Evolutionary conservation across 768 basidiomycete species (phyloP), one percentile per base, ranked within the genome.

Genomic region (Amyloporia xantha): DNA sequence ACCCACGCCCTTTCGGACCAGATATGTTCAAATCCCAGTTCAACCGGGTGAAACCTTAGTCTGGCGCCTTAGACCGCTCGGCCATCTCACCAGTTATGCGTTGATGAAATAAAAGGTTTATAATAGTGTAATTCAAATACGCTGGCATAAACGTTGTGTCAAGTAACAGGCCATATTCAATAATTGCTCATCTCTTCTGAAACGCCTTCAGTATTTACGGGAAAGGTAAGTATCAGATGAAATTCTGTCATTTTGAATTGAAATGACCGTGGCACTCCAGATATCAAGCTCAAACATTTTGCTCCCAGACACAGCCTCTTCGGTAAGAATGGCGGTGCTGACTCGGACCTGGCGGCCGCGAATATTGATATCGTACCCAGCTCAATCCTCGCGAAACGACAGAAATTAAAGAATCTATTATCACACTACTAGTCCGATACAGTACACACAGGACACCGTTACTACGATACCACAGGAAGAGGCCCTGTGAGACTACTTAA

Each of bases 21-120:
- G 66, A 68, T 68, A 7, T 33, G n/a, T n/a, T n/a, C n/a, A n/a
- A n/a, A n/a, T n/a, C n/a, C n/a, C n/a, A n/a, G n/a, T n/a, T n/a
- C n/a, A n/a, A n/a, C n/a, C n/a, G n/a, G n/a, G 9, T 7, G 30
- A 7, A 33, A 28, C 47, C 47, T 48, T 48, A 48, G 79, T 84
- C 82, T 86, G 81, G 81, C 84, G 83, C 84, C 83, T 85, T 84
- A 82, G 83, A 85, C 82, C 83, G 81, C 82, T 86, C 84, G 82
- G 84, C 83, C 83, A 86, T 84, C 81, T 82, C 77, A 53, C 62
- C 62, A 46, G 30, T 7, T 15, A 33, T n/a, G 30, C 30, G 30
- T 33, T 33, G 7, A 33, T 33, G 9, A 33, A 33, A n/a, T n/a
- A 33, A 33, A 7, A 33, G 30, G 7, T 33, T 33, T 33, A 7